Conservation (phyloP, 1,139 yeast genomes). For the Geotrichum carabidarum region DNA sequence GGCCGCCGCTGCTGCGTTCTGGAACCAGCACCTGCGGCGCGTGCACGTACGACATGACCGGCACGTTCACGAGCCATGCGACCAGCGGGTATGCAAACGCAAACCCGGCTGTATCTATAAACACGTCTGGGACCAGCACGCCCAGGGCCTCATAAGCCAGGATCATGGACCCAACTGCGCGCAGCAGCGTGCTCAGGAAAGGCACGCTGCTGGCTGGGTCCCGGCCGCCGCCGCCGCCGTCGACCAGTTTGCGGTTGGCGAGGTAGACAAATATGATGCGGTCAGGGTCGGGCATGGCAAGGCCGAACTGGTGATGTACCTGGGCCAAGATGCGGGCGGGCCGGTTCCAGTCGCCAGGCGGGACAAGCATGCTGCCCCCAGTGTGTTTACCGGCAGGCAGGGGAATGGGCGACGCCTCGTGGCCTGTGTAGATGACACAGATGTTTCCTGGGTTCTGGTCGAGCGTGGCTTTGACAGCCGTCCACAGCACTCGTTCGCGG, state of each 20-base stretch:
- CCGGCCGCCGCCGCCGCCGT: conserved; percentile 46
- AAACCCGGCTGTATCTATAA: conserved; percentile 90
- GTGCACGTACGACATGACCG: conserved; percentile 83
- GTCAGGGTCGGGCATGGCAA: conserved; percentile 43
- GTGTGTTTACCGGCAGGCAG: not conserved
- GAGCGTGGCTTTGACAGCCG: conserved; percentile 74
- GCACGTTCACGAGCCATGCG: conserved; percentile 52
- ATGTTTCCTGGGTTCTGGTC: conserved; percentile 47
- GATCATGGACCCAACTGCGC: conserved; percentile 70
- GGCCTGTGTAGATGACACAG: conserved; percentile 76
- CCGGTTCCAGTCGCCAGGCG: conserved; percentile 25
- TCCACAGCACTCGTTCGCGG: conserved; percentile 95
- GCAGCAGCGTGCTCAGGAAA: conserved; percentile 75
- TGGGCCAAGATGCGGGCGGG: conserved; percentile 50
- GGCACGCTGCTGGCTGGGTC: conserved; percentile 46
- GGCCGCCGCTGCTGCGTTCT: not conserved
- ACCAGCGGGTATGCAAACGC: conserved; percentile 67
- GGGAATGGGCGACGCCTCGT: conserved; percentile 26
- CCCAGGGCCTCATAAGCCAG: conserved; percentile 66
- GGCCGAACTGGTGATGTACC: conserved; percentile 61
- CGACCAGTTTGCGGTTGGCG: conserved; percentile 56
- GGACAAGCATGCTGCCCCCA: not conserved
- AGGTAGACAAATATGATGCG: conserved; percentile 71
- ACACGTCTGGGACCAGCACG: conserved; percentile 73
- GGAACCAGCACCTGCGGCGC: conserved; percentile 43